Conservation (phyloP, 129 eudicot species). For the Saussurea involucrata region DNA sequence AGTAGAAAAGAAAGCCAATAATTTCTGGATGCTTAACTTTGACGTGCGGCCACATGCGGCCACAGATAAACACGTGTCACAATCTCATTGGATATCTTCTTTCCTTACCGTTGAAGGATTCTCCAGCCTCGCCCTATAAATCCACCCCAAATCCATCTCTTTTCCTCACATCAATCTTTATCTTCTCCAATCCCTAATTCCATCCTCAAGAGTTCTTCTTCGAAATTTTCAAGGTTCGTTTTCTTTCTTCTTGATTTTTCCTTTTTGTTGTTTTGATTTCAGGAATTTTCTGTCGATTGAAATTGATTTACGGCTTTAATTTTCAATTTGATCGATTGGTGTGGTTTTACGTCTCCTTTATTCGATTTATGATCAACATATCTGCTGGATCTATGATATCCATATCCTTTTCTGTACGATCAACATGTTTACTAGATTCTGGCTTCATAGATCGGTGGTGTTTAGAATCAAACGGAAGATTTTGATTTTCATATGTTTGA, state of each 20-base stretch:
- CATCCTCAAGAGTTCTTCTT: no score
- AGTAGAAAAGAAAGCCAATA: not conserved
- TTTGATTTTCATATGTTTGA: no score
- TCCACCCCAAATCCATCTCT: constrained; percentile 8
- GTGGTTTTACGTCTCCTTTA: no score
- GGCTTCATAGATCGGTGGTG: not conserved
- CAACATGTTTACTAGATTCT: no score
- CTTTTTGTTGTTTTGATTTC: no score
- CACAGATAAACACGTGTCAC: constrained; percentile 10
- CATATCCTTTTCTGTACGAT: no score
- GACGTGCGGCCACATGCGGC: constrained; percentile 8
- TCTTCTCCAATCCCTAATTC: not conserved
- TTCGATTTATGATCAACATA: not conserved
- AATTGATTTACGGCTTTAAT: not conserved
- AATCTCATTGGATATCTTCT: not conserved
- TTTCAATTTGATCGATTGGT: not conserved
- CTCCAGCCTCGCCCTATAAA: constrained; percentile 21
- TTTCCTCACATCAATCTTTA: constrained; percentile 3
- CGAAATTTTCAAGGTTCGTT: not conserved
- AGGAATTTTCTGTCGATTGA: not conserved
- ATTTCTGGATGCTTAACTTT: not conserved
- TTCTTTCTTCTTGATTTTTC: not conserved
- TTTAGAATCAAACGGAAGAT: not conserved
- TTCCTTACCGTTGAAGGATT: not conserved
- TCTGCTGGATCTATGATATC: no score